A percentile compares a stretch with the other conserved stretches of the same genome.
Conservation (phyloP, 108 stramenopile genomes). For the Pseudonitzschia multiseries region DNA sequence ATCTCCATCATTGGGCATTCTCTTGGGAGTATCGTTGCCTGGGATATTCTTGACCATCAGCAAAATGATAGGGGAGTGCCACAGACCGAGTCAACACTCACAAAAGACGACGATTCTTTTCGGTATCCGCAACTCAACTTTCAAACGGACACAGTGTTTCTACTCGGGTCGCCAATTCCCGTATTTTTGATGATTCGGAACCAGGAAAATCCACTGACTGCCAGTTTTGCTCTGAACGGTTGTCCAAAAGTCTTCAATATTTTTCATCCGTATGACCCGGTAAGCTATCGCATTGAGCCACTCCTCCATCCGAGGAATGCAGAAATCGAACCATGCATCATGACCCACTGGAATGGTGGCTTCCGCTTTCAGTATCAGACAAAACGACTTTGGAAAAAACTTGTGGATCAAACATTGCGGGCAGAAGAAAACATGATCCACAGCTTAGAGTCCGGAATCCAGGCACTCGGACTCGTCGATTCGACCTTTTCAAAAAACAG, state of each 20-base stretch:
- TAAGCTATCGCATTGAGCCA: conserved; percentile 82
- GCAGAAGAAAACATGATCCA: conserved; percentile 55
- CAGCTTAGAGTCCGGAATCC: conserved; percentile 47
- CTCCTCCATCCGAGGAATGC: conserved; percentile 50
- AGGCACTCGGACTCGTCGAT: conserved; percentile 55
- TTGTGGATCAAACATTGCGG: conserved; percentile 45
- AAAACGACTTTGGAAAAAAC: conserved; percentile 52
- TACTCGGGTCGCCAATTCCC: conserved; percentile 66
- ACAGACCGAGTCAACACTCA: neutral
- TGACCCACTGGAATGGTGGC: conserved; percentile 84
- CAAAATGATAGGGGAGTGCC: neutral
- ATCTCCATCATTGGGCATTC: conserved; percentile 60
- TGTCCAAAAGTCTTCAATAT: conserved; percentile 71
- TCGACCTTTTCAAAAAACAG: conserved; percentile 14
- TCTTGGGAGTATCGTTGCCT: conserved; percentile 60
- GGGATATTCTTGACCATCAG: conserved; percentile 70
- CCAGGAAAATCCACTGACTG: conserved; percentile 42
- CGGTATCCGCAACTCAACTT: conserved; percentile 62
- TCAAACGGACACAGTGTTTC: conserved; percentile 51
- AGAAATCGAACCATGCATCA: conserved; percentile 58
- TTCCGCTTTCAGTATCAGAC: conserved; percentile 84
- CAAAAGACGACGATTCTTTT: conserved; percentile 6
- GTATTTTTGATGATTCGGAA: conserved; percentile 78
- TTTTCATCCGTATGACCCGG: conserved; percentile 78
- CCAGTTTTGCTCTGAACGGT: conserved; percentile 48